A percentile compares a stretch with the other conserved stretches of the same genome.
phyloP scores from a whole-genome alignment of 441 rosid species.

The Populus hybrid region DNA sequence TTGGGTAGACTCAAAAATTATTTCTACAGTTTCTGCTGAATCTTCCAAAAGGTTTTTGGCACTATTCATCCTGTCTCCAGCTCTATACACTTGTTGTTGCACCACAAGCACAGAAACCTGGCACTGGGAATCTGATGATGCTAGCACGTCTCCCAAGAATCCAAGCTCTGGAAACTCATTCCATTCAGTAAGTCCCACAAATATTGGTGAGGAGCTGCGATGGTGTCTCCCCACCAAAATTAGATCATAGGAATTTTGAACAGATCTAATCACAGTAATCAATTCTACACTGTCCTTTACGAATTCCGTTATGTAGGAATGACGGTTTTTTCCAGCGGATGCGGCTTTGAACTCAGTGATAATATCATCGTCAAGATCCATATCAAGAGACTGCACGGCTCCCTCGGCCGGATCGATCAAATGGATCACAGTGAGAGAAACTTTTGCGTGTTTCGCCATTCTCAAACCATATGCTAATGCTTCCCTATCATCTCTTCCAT shows the following conservation, averaged over 20 bases:
- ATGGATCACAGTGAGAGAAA: conserved; percentile 40
- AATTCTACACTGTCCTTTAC: conserved; percentile 19
- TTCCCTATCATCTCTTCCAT: conserved; percentile 45
- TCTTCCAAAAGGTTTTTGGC: neutral
- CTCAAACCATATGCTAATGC: conserved; percentile 32
- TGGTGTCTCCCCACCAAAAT: conserved; percentile 29
- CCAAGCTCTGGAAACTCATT: neutral
- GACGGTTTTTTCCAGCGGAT: neutral
- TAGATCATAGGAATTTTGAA: conserved; percentile 20
- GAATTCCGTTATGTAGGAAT: conserved; percentile 13
- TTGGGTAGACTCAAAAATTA: neutral
- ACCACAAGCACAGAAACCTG: neutral
- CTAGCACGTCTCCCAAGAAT: neutral
- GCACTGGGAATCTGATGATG: neutral
- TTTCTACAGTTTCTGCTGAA: neutral
- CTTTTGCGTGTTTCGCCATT: conserved; percentile 53
- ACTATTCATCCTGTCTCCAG: neutral
- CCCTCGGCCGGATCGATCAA: conserved; percentile 1
- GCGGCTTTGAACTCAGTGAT: conserved; percentile 11
- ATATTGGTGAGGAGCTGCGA: neutral
- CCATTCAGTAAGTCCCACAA: neutral
- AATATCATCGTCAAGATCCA: conserved; percentile 15
- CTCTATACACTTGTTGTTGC: neutral
- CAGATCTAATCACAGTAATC: conserved; percentile 9
- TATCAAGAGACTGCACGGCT: conserved; percentile 1